These are phyloP conservation scores for Kazachstania viticola DNA, from an alignment of 805 yeast species.

Conservation along the genomic window DNA sequence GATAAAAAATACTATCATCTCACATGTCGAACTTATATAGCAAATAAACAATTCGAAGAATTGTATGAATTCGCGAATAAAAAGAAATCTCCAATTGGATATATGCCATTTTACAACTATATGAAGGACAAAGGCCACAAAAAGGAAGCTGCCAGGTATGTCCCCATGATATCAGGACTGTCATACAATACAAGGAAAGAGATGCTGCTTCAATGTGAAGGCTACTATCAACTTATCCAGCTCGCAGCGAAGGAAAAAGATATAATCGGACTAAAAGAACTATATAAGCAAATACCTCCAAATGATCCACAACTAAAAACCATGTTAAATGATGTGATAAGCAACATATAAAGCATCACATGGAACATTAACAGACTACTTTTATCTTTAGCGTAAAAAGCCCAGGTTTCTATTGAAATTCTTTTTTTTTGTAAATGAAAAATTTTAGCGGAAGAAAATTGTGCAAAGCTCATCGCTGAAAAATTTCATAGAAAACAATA, in stretches of 20 bases:
- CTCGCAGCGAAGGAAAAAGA: constrained; percentile 21
- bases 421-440: no score
- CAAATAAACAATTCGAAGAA: constrained; percentile 41
- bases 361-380: not conserved
- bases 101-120: constrained; percentile 48
- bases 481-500: not conserved
- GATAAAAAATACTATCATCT: constrained; percentile 47
- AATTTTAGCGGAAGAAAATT: no score
- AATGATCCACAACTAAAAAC: constrained; percentile 18
- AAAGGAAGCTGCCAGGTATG: constrained; percentile 48
- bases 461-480: no score
- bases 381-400: no score
- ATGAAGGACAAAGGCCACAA: constrained; percentile 43
- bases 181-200: constrained; percentile 36
- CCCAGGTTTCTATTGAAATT: not conserved
- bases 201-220: constrained; percentile 42
- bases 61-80: constrained; percentile 40
- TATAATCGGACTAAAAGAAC: constrained; percentile 12
- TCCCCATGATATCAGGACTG: constrained; percentile 38
- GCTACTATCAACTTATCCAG: constrained; percentile 35
- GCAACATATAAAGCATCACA: constrained; percentile 5
- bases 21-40: constrained; percentile 37
- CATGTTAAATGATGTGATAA: constrained; percentile 12
- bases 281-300: constrained; percentile 15
- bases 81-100: constrained; percentile 61